These are phyloP conservation scores for Exutisphaerella laricina DNA, from an alignment of 2,329 filamentous ascomycete genomes.

Conservation along the genomic window DNA sequence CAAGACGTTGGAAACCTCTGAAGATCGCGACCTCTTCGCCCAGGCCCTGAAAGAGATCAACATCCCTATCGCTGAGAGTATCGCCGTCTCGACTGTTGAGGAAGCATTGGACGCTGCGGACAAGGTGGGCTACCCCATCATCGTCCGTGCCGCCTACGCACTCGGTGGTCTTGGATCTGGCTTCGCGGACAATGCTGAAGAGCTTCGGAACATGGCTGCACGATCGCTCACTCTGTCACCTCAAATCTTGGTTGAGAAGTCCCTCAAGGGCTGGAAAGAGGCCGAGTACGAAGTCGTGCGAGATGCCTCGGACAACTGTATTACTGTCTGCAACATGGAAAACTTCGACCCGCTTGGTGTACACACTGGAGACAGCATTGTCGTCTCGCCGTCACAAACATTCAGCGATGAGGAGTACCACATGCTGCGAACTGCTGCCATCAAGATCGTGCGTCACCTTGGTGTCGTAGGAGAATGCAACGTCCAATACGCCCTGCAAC, in stretches of 20 bases:
- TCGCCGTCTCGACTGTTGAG: constrained; percentile 85
- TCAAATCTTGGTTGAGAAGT: constrained; percentile 97
- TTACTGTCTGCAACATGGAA: constrained; percentile 98
- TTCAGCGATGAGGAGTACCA: constrained; percentile 98
- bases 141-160: constrained; percentile 94
- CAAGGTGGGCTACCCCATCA: constrained; percentile 90
- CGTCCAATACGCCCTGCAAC: constrained; percentile 94
- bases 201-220: constrained; percentile 88
- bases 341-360: constrained; percentile 98
- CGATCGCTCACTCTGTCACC: constrained; percentile 88
- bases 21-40: constrained; percentile 93
- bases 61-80: constrained; percentile 94
- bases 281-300: constrained; percentile 98
- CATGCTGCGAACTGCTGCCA: constrained; percentile 95
- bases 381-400: constrained; percentile 94
- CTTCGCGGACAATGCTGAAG: constrained; percentile 89
- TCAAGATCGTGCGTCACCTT: constrained; percentile 96
- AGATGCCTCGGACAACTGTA: constrained; percentile 97
- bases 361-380: constrained; percentile 97
- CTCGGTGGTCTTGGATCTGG: constrained; percentile 93
- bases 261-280: constrained; percentile 99
- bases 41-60: constrained; percentile 95
- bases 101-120: constrained; percentile 85
- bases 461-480: constrained; percentile 98
- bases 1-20: constrained; percentile 85